These are phyloP conservation scores for Leptographium radiaticola DNA, from an alignment of 2,329 filamentous ascomycete species.

Conservation along the genomic window DNA sequence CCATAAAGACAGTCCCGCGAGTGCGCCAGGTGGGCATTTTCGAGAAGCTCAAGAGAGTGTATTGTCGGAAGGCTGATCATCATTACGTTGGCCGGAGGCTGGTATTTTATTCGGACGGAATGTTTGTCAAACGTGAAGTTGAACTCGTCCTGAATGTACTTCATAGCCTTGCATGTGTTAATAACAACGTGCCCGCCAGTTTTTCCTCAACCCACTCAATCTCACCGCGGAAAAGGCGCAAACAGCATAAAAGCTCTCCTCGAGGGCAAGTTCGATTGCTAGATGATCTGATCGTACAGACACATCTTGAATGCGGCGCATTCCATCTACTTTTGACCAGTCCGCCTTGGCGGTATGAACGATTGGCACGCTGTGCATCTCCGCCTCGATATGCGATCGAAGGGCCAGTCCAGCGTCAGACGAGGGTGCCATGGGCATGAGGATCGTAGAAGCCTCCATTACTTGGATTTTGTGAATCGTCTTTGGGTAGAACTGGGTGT, in stretches of 20 bases:
- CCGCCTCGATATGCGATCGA: slow-evolving; percentile 7
- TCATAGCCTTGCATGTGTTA: slow-evolving; percentile 47
- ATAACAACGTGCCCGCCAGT: slow-evolving; percentile 7
- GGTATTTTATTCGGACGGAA: slow-evolving; percentile 74
- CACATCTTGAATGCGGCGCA: slow-evolving; percentile 67
- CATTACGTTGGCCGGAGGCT: slow-evolving; percentile 85
- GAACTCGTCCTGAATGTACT: slow-evolving; percentile 63
- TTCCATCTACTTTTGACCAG: slow-evolving; percentile 68
- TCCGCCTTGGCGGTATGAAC: slow-evolving; percentile 55
- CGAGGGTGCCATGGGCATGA: slow-evolving; percentile 61
- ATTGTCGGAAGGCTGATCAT: slow-evolving; percentile 89
- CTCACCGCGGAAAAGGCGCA: slow-evolving; percentile 77
- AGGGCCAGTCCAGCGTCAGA: slow-evolving; percentile 53
- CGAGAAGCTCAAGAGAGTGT: slow-evolving; percentile 74
- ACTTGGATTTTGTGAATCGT: slow-evolving; percentile 79
- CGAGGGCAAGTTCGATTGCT: slow-evolving; percentile 63
- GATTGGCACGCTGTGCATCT: slow-evolving; percentile 30
- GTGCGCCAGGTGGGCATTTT: slow-evolving; percentile 66
- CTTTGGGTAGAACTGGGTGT: slow-evolving; percentile 82
- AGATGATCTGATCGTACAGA: slow-evolving; percentile 71
- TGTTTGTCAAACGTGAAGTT: slow-evolving; percentile 59
- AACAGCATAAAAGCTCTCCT: slow-evolving; percentile 75
- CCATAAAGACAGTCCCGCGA: slow-evolving; percentile 78
- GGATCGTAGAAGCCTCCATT: slow-evolving; percentile 64
- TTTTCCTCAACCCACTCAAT: slow-evolving; percentile 1